Evolutionary conservation across 2,329 filamentous ascomycete genomes (phyloP).

Genomic region (Xylariales sp.): DNA sequence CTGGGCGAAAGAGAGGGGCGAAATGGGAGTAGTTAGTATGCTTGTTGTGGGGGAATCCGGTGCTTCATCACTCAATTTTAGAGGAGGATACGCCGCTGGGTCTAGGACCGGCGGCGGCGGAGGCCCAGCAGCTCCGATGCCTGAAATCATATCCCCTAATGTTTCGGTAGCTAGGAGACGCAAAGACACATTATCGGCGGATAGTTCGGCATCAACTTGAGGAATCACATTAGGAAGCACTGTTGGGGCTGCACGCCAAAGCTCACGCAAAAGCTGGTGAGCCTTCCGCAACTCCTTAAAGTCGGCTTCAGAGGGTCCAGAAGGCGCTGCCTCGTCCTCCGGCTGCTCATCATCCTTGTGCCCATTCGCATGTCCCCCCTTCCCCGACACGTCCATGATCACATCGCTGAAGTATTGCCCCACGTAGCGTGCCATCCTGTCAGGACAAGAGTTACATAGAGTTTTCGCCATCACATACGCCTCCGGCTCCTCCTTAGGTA

Average conservation of each 20-base stretch:
- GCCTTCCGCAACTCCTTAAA: conserved; percentile 89
- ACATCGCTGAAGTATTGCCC: conserved; percentile 98
- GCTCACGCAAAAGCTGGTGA: conserved; percentile 86
- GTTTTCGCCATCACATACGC: conserved; percentile 98
- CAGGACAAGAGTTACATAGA: conserved; percentile 87
- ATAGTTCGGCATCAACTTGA: conserved; percentile 91
- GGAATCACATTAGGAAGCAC: conserved; percentile 94
- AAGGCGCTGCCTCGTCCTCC: conserved; percentile 69
- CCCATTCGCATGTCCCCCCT: conserved; percentile 66
- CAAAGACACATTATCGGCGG: conserved; percentile 87
- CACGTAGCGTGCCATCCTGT: conserved; percentile 94
- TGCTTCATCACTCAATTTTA: conserved; percentile 71
- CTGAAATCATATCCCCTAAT: conserved; percentile 92
- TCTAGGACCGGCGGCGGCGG: conserved; percentile 79
- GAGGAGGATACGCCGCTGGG: conserved; percentile 84
- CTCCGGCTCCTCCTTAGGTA: conserved; percentile 88
- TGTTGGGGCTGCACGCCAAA: conserved; percentile 91
- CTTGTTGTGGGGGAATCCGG: conserved; percentile 63
- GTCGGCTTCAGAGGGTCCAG: conserved; percentile 82
- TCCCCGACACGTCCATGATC: conserved; percentile 84
- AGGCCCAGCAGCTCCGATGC: conserved; percentile 90
- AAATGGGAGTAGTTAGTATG: conserved; percentile 83
- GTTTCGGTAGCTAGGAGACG: conserved; percentile 92
- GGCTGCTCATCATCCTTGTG: conserved; percentile 69
- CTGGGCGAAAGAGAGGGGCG: conserved; percentile 89